phyloP scores from a whole-genome alignment of 257 asterid species.

The Solanum sejunctum region DNA sequence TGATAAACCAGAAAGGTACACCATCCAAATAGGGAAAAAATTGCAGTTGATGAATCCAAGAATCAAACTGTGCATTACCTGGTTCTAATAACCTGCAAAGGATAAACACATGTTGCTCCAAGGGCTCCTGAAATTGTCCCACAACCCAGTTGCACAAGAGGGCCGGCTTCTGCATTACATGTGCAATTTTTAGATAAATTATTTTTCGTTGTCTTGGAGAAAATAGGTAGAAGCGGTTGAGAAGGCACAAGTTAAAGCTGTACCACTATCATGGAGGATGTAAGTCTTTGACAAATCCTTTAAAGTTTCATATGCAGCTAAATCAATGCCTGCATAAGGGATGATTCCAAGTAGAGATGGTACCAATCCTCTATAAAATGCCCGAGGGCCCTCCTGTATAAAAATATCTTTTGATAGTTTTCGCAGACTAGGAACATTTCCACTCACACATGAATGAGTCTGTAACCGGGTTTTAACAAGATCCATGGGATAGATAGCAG shows the following conservation, averaged over 20 bases:
- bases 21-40: neutral
- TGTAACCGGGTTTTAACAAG: conserved; percentile 92
- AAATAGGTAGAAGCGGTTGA: neutral
- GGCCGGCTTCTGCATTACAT: conserved; percentile 79
- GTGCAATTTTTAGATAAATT: neutral
- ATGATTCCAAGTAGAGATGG: conserved; percentile 96
- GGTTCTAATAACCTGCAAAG: conserved; percentile 94
- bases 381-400: conserved; percentile 91
- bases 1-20: neutral
- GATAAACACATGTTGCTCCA: conserved; percentile 96
- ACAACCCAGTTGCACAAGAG: conserved; percentile 80
- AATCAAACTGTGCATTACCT: conserved; percentile 39
- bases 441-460: conserved; percentile 57
- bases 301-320: conserved; percentile 83
- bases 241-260: conserved; percentile 2
- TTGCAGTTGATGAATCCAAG: neutral
- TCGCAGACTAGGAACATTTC: conserved; percentile 55
- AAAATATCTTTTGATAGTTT: conserved; percentile 69
- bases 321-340: conserved; percentile 95
- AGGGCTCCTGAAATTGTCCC: conserved; percentile 96
- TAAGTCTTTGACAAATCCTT: conserved; percentile 75
- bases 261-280: conserved; percentile 75
- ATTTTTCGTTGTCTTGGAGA: neutral
- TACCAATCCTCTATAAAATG: conserved; percentile 78
- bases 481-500: conserved; percentile 95